A percentile compares a stretch with the other conserved stretches of the same genome.
phyloP scores from a whole-genome alignment of 306 rosid species.

The Cyclanthera cordifolia region DNA sequence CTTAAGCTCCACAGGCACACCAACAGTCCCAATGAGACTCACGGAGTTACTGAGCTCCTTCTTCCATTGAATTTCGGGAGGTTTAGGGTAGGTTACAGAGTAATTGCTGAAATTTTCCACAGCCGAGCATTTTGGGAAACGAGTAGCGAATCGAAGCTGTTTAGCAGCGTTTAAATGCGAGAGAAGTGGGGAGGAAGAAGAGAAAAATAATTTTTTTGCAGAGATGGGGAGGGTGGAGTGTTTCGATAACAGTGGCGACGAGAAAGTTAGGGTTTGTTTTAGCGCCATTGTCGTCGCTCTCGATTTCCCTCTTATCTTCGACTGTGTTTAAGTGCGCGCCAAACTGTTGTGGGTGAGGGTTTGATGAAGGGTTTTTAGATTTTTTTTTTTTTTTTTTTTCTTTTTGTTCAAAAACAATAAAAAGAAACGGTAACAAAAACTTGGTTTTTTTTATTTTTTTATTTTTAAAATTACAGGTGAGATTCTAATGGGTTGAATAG shows the following conservation, averaged over 20 bases:
- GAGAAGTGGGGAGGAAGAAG: slow-evolving; percentile 6
- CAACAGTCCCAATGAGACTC: slow-evolving; percentile 65
- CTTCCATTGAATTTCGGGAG: slow-evolving; percentile 71
- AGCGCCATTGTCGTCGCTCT: not conserved
- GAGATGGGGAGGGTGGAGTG: not conserved
- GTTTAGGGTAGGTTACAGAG: slow-evolving; percentile 40
- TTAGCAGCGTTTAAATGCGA: not conserved
- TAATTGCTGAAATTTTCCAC: slow-evolving; percentile 20
- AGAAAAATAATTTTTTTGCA: not conserved
- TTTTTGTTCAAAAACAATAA: not conserved
- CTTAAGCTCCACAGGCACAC: slow-evolving; percentile 56
- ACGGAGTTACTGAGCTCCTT: slow-evolving; percentile 75
- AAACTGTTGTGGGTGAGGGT: not conserved
- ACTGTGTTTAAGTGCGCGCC: not conserved
- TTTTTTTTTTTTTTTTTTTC: not conserved
- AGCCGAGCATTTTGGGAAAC: slow-evolving; percentile 33
- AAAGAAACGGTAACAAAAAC: too few relatives aligned
- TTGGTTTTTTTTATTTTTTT: too few relatives aligned
- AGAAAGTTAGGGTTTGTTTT: not conserved
- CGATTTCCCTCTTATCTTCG: not conserved
- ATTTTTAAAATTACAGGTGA: too few relatives aligned
- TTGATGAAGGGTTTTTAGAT: not conserved
- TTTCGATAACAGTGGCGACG: not conserved
- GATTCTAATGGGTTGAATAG: too few relatives aligned
- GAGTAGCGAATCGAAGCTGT: slow-evolving; percentile 14